Evolutionary conservation across 140 eudicot genomes (phyloP).

Genomic region (Stevia rebaudiana): DNA sequence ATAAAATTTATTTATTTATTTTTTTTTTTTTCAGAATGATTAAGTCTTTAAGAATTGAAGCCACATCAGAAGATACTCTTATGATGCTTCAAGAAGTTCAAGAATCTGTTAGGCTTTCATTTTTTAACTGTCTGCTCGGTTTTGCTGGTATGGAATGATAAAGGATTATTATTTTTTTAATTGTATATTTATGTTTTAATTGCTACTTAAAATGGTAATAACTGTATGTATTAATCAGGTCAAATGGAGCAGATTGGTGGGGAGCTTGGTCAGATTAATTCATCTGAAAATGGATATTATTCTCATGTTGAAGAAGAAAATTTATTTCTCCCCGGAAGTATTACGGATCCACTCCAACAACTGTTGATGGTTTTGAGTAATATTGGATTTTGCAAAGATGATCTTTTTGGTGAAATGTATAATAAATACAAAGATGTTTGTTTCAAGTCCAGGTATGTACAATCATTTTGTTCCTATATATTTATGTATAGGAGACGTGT

Average conservation of each 20-base stretch:
- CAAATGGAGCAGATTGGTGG: conserved; percentile 74
- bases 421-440: conserved; percentile 60
- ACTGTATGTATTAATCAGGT: conserved; percentile 29
- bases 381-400: conserved; percentile 89
- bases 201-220: not conserved
- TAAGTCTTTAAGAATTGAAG: conserved; percentile 57
- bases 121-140: conserved; percentile 69
- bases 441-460: conserved; percentile 58
- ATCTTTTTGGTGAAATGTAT: conserved; percentile 72
- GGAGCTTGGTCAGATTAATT: conserved; percentile 40
- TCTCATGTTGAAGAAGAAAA: conserved; percentile 36
- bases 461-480: too few species aligned
- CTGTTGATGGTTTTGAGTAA: conserved; percentile 90
- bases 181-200: conserved; percentile 3
- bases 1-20: too few species aligned
- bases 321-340: conserved; percentile 45
- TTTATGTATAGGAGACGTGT: too few species aligned
- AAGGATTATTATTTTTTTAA: conserved; percentile 1
- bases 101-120: conserved; percentile 78
- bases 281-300: conserved; percentile 33
- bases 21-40: conserved; percentile 53
- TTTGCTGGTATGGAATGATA: conserved; percentile 57
- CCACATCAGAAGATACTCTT: conserved; percentile 65
- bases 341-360: conserved; percentile 61
- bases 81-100: conserved; percentile 76